Conservation (phyloP, 176 grass and related monocot species). For the Hyparrhenia diplandra region DNA sequence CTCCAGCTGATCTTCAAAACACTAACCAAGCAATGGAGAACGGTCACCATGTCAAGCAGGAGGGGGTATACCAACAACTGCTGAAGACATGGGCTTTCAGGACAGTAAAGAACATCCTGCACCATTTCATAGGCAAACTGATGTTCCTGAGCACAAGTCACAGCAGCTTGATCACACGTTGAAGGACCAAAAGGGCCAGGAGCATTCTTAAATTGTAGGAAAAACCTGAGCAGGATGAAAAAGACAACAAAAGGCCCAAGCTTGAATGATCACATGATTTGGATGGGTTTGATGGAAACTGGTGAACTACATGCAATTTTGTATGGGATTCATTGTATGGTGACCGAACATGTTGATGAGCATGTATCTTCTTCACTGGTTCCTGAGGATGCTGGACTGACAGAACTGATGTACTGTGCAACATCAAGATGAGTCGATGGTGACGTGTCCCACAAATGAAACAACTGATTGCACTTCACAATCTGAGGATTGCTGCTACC, state of each 20-base stretch:
- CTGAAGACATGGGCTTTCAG: conserved; percentile 41
- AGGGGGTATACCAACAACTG: conserved; percentile 23
- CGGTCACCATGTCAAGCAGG: conserved; percentile 23
- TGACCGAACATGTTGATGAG: not conserved
- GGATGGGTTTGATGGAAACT: not conserved
- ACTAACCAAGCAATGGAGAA: conserved; percentile 31
- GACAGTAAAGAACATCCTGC: conserved; percentile 25
- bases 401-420: not conserved
- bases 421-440: not conserved
- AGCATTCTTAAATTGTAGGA: too few species aligned
- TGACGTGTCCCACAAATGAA: not conserved
- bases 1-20: conserved; percentile 22
- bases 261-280: conserved; percentile 1
- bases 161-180: conserved; percentile 5
- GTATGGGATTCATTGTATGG: not conserved
- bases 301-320: not conserved
- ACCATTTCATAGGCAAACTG: conserved; percentile 28
- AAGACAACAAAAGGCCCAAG: conserved; percentile 8
- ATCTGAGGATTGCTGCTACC: too few species aligned
- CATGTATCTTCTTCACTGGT: not conserved
- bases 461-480: not conserved
- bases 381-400: not conserved
- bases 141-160: not conserved
- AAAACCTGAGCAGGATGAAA: conserved; percentile 24
- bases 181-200: not conserved